Evolutionary conservation across 768 basidiomycete genomes (phyloP).

Genomic region (Mycena filopes): DNA sequence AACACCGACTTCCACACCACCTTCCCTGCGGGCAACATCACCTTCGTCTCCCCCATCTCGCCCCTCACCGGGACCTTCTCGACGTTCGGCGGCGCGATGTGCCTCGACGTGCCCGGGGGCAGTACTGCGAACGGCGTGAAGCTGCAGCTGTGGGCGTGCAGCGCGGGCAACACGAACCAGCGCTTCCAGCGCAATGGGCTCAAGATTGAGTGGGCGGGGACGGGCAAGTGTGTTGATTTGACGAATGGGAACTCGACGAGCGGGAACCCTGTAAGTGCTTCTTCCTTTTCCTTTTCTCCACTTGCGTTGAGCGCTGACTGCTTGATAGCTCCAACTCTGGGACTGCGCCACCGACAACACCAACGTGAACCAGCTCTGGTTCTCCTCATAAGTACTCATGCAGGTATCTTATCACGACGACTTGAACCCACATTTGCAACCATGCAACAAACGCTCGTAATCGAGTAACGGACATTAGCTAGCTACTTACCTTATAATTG

Average conservation of each 20-base stretch:
- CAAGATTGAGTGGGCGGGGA: conserved; percentile 14
- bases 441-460: too few relatives aligned
- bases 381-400: too few relatives aligned
- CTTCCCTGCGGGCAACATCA: conserved; percentile 18
- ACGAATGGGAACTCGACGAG: background rate
- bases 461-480: too few relatives aligned
- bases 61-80: background rate
- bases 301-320: background rate
- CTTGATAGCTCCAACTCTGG: conserved; percentile 7
- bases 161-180: conserved; percentile 14
- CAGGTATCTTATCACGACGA: too few relatives aligned
- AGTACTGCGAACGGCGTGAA: conserved; percentile 35
- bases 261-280: background rate
- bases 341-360: conserved; percentile 1
- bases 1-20: conserved; percentile 5
- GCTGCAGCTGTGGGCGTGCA: conserved; percentile 36
- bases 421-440: too few relatives aligned
- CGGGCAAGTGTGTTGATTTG: conserved; percentile 16
- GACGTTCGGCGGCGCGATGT: conserved; percentile 21
- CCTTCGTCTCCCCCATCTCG: background rate
- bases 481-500: too few relatives aligned
- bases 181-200: background rate
- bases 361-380: conserved; percentile 1
- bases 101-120: conserved; percentile 36
- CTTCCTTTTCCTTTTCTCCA: background rate